Evolutionary conservation across 73 alveolate genomes (phyloP), one percentile per base, ranked within the genome.

Genomic region (Symbiodinium pilosum): DNA sequence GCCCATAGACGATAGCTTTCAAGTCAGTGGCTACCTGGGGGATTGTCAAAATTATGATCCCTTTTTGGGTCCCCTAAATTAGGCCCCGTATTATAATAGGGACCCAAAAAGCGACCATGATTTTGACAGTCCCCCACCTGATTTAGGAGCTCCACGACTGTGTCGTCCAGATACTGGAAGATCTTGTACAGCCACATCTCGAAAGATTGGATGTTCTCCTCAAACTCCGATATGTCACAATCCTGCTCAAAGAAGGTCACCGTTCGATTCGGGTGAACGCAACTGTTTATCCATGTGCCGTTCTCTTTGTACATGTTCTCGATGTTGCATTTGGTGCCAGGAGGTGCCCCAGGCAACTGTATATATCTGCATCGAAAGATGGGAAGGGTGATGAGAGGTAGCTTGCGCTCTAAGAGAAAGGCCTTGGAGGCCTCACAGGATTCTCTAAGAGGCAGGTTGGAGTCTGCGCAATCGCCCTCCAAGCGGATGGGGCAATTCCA

Each of bases 141-240:
- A 68, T 2, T 26, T 21, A 68, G 40, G 85, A 64, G 77, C 20
- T 18, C 77, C 28, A 26, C 44, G 26, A 71, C 85, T 8, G 34
- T 32, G 43, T 71, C 85, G 34, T 71, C 85, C 41, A 71, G 42
- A 30, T 71, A 71, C 85, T 71, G 85, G 85, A 71, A 71, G 26
- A 36, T 36, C 26, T 30, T n/a, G 44, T 34, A 71, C 9, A 71
- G 34, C 44, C 85, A n/a, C 14, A 71, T 42, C 26, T 71, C 85
- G 85, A 71, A 71, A 3, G 41, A n/a, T 43, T 43, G 42, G 30
- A 71, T 28, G 43, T 71, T 71, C 11, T 71, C 44, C 85, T 71
- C 85, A 32, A 71, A 71, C 85, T 71, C 85, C 4, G 41, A 8
- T 16, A 71, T n/a, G 85, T 1, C 26, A 32, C 85, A 71, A 28